Evolutionary conservation across 768 basidiomycete species (phyloP).

Genomic region (Trametes sanguinea): DNA sequence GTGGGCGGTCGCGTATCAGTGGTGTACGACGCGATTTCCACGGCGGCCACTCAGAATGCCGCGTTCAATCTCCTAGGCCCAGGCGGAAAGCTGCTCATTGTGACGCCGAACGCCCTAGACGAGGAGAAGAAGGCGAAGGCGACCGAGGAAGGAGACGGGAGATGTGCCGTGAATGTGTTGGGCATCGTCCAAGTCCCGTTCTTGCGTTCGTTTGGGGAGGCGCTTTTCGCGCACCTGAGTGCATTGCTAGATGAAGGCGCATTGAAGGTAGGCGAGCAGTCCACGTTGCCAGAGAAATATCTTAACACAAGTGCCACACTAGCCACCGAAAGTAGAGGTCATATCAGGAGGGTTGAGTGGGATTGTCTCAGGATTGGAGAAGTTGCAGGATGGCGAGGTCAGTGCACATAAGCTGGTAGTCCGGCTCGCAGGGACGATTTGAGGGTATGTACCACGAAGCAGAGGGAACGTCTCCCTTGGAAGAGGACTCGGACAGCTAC

Average conservation of each 20-base stretch:
- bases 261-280: conserved; percentile 23
- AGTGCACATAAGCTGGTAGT: conserved; percentile 27
- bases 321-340: conserved; percentile 26
- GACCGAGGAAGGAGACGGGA: no score
- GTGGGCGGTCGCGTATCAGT: conserved; percentile 22
- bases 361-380: conserved; percentile 16
- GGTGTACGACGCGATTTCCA: conserved; percentile 26
- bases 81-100: conserved; percentile 23
- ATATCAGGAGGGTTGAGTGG: conserved; percentile 17
- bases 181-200: conserved; percentile 12
- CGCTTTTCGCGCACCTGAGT: conserved; percentile 18
- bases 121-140: conserved; percentile 3
- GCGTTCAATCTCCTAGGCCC: conserved; percentile 26
- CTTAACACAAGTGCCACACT: background rate
- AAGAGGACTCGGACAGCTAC: no score
- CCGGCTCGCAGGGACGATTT: conserved; percentile 30
- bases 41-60: conserved; percentile 24
- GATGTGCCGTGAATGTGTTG: conserved; percentile 1
- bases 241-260: conserved; percentile 14
- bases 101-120: background rate
- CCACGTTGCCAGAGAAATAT: background rate
- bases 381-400: conserved; percentile 24
- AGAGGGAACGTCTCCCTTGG: no score
- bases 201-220: conserved; percentile 11
- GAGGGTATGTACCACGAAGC: background rate